These are phyloP conservation scores for Leccinellum albellum DNA, from an alignment of 768 basidiomycete genomes.

Conservation along the genomic window DNA sequence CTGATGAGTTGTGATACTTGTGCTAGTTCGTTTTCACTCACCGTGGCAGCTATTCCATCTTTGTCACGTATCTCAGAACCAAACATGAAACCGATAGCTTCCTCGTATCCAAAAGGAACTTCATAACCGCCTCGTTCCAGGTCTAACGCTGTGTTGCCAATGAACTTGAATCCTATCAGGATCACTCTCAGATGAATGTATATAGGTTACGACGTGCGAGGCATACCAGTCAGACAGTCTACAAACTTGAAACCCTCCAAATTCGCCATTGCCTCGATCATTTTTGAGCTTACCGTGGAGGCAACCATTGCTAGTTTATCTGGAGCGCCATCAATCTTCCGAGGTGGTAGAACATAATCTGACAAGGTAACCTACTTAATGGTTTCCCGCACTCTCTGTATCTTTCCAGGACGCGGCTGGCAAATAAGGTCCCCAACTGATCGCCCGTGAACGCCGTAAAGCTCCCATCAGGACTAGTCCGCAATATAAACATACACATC, in stretches of 20 bases:
- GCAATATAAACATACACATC: slow-evolving; percentile 1
- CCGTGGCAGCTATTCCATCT: slow-evolving; percentile 82
- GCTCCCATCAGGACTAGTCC: slow-evolving; percentile 35
- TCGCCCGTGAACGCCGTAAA: slow-evolving; percentile 83
- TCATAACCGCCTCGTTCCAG: slow-evolving; percentile 65
- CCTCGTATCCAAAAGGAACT: slow-evolving; percentile 83
- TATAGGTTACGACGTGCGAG: not conserved
- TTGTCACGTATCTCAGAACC: slow-evolving; percentile 78
- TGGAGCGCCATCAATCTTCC: slow-evolving; percentile 35
- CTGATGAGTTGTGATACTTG: not conserved
- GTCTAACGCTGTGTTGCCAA: slow-evolving; percentile 75
- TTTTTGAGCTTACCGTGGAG: slow-evolving; percentile 88
- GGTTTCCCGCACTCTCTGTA: slow-evolving; percentile 47
- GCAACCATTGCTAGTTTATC: slow-evolving; percentile 80
- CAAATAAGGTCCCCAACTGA: slow-evolving; percentile 67
- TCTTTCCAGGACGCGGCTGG: slow-evolving; percentile 39
- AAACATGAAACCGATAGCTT: slow-evolving; percentile 92
- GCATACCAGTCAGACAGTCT: slow-evolving; percentile 77
- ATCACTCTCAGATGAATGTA: not conserved
- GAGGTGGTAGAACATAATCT: slow-evolving; percentile 38
- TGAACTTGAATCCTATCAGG: slow-evolving; percentile 76
- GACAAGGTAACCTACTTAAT: slow-evolving; percentile 33
- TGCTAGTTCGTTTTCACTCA: slow-evolving; percentile 25
- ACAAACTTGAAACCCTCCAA: slow-evolving; percentile 78
- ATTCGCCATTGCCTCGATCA: slow-evolving; percentile 75